Evolutionary conservation across 768 basidiomycete genomes (phyloP), one percentile per base, ranked within the genome.

Genomic region (Crepidotus variabilis): DNA sequence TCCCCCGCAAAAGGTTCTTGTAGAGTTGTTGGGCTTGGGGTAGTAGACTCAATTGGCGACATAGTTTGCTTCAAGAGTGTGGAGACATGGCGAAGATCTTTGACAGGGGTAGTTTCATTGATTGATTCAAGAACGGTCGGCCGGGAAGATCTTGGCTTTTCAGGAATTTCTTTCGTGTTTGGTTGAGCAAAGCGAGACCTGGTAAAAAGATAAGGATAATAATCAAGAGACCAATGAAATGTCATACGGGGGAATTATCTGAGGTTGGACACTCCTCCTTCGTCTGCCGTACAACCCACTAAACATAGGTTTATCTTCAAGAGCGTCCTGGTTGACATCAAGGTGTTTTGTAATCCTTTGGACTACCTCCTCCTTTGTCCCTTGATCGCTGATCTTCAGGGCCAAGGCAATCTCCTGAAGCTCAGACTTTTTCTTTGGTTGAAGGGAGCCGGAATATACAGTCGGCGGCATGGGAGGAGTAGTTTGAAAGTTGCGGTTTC

Each of bases 401-500:
- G 83, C 82, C 4, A 58, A 1, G 1, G 87, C 84, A 34, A 88
- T 82, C 55, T 81, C 79, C 61, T 80, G 85, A 2, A 89, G 78
- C 20, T 88, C 87, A 2, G 74, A 74, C 68, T 88, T 88, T 72
- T 86, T 88, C 71, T 88, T 88, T n/a, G 78, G 63, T 57, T 75
- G 77, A 23, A 87, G 76, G 23, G 81, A 68, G 47, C 86, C 86
- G 39, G 79, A 64, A 64, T 72, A 86, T 56, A 72, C 55, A 34
- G 74, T 73, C 39, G 78, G 68, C 80, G 81, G 83, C 68, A 59
- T 62, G 68, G 69, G 62, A 52, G 60, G 57, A 66, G 56, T 59
- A 61, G 68, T 72, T 63, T 50, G 52, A 50, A 22, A 46, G 28
- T 47, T n/a, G 21, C 33, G 23, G 28, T 47, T 58, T 50, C 54